These are phyloP conservation scores for Xylaria cubensis DNA, from an alignment of 495 filamentous ascomycete genomes.

Conservation along the genomic window DNA sequence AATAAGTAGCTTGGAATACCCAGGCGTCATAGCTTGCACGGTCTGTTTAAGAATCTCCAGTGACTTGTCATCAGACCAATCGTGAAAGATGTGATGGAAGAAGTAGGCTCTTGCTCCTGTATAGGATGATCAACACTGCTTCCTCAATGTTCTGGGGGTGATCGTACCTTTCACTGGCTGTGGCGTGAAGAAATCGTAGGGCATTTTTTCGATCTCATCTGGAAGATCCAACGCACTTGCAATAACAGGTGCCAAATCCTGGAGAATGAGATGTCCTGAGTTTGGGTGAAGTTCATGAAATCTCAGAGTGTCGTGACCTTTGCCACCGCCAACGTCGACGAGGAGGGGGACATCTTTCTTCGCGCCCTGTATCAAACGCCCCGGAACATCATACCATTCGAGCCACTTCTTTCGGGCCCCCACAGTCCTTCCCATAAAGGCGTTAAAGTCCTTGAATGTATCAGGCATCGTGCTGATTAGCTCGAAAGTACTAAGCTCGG, in stretches of 20 bases:
- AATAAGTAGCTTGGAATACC: conserved; percentile 48
- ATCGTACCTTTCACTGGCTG: conserved; percentile 33
- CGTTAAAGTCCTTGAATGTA: conserved; percentile 32
- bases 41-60: conserved; percentile 49
- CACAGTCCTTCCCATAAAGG: conserved; percentile 38
- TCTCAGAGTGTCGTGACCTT: conserved; percentile 43
- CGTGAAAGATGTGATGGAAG: conserved; percentile 33
- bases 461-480: conserved; percentile 24
- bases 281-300: conserved; percentile 38
- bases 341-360: conserved; percentile 29
- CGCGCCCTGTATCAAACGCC: conserved; percentile 5
- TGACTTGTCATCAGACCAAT: conserved; percentile 34
- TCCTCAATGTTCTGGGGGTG: neutral
- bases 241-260: neutral
- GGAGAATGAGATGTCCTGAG: neutral
- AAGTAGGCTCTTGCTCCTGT: conserved; percentile 43
- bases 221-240: neutral
- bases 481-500: conserved; percentile 36
- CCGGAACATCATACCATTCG: conserved; percentile 38
- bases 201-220: conserved; percentile 31
- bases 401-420: conserved; percentile 30
- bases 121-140: neutral
- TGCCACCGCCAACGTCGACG: conserved; percentile 50
- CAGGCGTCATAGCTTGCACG: conserved; percentile 40
- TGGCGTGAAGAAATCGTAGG: conserved; percentile 37